Base-by-base conservation (phyloP, 441 rosid genomes). In the Erodium texanum region DNA sequence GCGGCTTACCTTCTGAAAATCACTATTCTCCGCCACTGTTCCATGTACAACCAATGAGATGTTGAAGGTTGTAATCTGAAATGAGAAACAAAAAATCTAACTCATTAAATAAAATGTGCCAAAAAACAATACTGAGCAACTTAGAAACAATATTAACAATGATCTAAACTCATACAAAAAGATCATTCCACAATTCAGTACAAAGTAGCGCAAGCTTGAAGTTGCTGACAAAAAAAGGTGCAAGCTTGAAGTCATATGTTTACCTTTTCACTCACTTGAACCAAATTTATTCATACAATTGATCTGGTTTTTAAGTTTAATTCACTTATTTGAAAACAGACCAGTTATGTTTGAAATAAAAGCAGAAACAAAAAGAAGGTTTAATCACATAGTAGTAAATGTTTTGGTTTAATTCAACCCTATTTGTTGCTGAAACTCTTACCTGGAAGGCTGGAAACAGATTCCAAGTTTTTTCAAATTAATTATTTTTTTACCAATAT, bases 31-130 rank as follows among this genome's bases (percentile, higher is more conserved):
- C 7, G 96, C 85, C 48, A 90, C 75, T 67, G 96, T 89, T 67
- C 98, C 97, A 69, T 80, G 98, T 79, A 89, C 97, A 61, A 93
- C 94, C 83, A 85, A 65, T 24, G 89, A 84, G 71, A 93, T 89
- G 78, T 90, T 86, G 81, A 93, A 93, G 73, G 98, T 93, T 63
- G 86, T 86, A 72, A 93, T 83, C 97, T 93, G 90, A 75, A 66
- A 24, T 62, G 66, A 38, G 22, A 66, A 27, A 27, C 1, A 63
- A 52, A 52, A 52, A 16, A 52, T 52, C 59, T 52, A 52, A 52
- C 23, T 18, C 16, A 23, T 16, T 52, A 16, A 52, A 52, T 18
- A 52, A 52, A 18, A 52, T 18, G 20, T 52, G 0, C 0, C 45
- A 38, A 38, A 38, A 38, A 5, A 36, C 45, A 34, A 45, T 15